Evolutionary conservation across 805 yeast genomes (phyloP), one percentile per base, ranked within the genome.

Genomic region (Candida quercuum): DNA sequence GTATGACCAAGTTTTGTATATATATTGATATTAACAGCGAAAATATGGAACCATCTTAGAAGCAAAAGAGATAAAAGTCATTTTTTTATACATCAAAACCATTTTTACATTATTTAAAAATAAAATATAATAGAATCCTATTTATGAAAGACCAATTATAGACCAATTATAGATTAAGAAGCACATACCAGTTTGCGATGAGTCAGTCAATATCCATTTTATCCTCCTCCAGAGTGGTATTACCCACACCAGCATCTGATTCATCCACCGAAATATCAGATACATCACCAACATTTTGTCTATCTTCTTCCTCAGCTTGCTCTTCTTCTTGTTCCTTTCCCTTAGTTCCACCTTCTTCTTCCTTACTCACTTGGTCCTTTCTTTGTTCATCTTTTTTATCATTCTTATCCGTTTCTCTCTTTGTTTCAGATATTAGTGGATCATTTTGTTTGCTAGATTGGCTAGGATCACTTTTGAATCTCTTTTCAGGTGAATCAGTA

Each of bases 171-270:
- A 12, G 6, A 25, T 12, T n/a, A n/a, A n/a, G n/a, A n/a, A n/a
- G n/a, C n/a, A n/a, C n/a, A n/a, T n/a, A n/a, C n/a, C n/a, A n/a
- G n/a, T n/a, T n/a, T n/a, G n/a, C n/a, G n/a, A n/a, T n/a, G n/a
- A n/a, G 24, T 17, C 39, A 37, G 32, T 47, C 57, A 7, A 46
- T 41, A 26, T 54, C 57, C 46, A 47, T 46, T 18, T 40, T 43
- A 27, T 56, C 55, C 19, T 47, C 52, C 7, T 51, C 57, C 1
- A 43, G 30, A 2, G 52, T 47, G 3, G 36, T 39, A 25, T 45
- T 42, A 16, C 39, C 47, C 27, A 37, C 40, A 12, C 38, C 46
- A 28, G 37, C 39, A 9, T 38, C 38, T 8, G 33, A 47, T 2
- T 35, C 50, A 35, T 49, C 52, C 32, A 33, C 28, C 33, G 37